Conservation (phyloP, 1,284 basidiomycete species). For the Cutaneotrichosporon sp. region DNA sequence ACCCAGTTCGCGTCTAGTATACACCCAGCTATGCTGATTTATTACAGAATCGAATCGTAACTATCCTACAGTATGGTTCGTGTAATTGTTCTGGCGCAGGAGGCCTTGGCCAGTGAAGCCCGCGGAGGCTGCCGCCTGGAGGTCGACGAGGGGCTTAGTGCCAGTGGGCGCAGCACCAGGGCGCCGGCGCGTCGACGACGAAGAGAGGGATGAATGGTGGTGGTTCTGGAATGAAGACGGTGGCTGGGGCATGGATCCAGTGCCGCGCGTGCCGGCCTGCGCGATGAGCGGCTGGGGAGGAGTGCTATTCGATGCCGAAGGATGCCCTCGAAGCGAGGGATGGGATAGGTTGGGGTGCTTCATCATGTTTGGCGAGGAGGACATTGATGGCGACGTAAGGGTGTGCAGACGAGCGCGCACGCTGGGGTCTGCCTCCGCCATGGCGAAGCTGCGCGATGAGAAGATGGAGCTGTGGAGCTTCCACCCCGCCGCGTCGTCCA, state of each 20-base stretch:
- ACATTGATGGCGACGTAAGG: too few species aligned
- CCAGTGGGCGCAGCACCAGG: neutral
- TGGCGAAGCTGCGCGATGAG: constrained; percentile 21
- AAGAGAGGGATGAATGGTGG: neutral
- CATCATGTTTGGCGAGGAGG: neutral
- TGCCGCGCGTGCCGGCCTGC: neutral
- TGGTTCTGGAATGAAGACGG: neutral
- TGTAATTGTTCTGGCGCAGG: neutral
- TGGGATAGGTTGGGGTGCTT: neutral
- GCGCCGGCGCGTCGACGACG: neutral
- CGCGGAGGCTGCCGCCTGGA: neutral
- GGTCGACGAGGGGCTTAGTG: neutral
- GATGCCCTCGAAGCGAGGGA: neutral
- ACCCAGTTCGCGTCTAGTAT: too few species aligned
- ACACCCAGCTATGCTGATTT: too few species aligned
- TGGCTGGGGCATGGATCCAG: neutral
- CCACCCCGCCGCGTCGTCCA: constrained; percentile 52
- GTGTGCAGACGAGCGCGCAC: neutral
- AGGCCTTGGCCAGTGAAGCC: constrained; percentile 16
- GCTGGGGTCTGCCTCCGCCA: constrained; percentile 4
- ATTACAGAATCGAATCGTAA: neutral
- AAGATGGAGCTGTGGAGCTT: constrained; percentile 38
- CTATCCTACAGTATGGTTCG: neutral
- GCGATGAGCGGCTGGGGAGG: too few species aligned
- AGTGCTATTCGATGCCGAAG: neutral